Conservation (phyloP, 2,329 filamentous ascomycete species). For the Ascomycota sp. region DNA sequence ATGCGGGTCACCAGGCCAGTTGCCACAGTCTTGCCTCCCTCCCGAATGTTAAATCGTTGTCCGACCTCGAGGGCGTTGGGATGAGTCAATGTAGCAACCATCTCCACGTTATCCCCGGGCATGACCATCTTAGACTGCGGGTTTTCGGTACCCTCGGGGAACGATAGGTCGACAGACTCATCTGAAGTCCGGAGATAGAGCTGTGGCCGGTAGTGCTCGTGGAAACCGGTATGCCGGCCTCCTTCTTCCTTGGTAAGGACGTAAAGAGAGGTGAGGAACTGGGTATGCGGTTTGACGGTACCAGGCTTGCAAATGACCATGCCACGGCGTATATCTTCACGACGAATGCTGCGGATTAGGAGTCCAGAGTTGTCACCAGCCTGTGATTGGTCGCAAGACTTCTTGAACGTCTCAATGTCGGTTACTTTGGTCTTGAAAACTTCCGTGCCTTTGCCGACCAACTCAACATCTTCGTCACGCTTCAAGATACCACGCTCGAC, state of each 20-base stretch:
- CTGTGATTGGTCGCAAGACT: constrained; percentile 89
- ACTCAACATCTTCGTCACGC: constrained; percentile 85
- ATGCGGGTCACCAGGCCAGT: constrained; percentile 68
- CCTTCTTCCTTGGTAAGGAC: constrained; percentile 95
- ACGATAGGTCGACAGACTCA: constrained; percentile 57
- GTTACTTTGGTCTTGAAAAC: constrained; percentile 98
- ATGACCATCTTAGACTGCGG: constrained; percentile 63
- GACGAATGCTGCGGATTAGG: constrained; percentile 83
- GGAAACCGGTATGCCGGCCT: constrained; percentile 90
- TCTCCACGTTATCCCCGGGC: constrained; percentile 98
- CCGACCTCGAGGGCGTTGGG: constrained; percentile 77
- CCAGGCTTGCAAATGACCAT: constrained; percentile 85
- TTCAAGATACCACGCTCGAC: constrained; percentile 90
- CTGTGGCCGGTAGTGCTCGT: constrained; percentile 90
- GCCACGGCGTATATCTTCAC: constrained; percentile 82
- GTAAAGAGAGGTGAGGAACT: constrained; percentile 93
- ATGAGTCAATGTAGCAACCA: constrained; percentile 70
- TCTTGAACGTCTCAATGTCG: constrained; percentile 99
- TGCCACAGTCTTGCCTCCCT: constrained; percentile 79
- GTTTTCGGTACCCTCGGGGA: constrained; percentile 69
- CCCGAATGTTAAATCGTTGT: constrained; percentile 94
- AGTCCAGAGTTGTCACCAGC: constrained; percentile 98
- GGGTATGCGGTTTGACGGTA: constrained; percentile 64
- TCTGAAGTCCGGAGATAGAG: constrained; percentile 88
- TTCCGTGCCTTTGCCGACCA: constrained; percentile 65